Conservation (phyloP, 805 yeast species). For the Crinitomyces ghanaensis region DNA sequence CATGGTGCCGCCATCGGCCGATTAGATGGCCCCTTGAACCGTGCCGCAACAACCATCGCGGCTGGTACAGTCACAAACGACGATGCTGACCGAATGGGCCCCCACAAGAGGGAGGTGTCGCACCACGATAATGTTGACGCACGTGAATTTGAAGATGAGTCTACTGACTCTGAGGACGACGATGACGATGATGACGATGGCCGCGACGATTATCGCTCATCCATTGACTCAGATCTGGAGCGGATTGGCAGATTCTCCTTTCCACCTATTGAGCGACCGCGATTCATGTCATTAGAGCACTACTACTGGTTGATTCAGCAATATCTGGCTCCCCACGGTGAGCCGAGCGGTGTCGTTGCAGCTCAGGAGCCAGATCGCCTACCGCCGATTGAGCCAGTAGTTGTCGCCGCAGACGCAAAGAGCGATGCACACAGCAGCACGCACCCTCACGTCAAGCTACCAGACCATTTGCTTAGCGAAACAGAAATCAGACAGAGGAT, state of each 20-base stretch:
- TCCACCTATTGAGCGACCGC: conserved; percentile 7
- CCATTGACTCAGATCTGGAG: too few species aligned
- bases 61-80: too few species aligned
- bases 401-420: conserved; percentile 14
- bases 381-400: conserved; percentile 42
- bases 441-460: neutral
- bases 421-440: neutral
- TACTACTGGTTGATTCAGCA: conserved; percentile 16
- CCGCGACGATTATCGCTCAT: too few species aligned
- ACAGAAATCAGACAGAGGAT: conserved; percentile 22
- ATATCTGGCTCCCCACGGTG: conserved; percentile 28
- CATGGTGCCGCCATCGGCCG: too few species aligned
- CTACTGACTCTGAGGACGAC: too few species aligned
- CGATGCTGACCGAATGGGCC: too few species aligned
- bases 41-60: too few species aligned
- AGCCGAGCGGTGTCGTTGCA: conserved; percentile 43
- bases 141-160: too few species aligned
- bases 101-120: too few species aligned
- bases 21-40: too few species aligned
- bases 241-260: conserved; percentile 15
- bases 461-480: conserved; percentile 6
- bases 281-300: conserved; percentile 15
- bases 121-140: too few species aligned
- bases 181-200: too few species aligned
- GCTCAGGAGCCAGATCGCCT: conserved; percentile 37